These are phyloP conservation scores for Mortierella sp. DNA, from an alignment of 371 early-diverging fungal genomes.

Conservation along the genomic window DNA sequence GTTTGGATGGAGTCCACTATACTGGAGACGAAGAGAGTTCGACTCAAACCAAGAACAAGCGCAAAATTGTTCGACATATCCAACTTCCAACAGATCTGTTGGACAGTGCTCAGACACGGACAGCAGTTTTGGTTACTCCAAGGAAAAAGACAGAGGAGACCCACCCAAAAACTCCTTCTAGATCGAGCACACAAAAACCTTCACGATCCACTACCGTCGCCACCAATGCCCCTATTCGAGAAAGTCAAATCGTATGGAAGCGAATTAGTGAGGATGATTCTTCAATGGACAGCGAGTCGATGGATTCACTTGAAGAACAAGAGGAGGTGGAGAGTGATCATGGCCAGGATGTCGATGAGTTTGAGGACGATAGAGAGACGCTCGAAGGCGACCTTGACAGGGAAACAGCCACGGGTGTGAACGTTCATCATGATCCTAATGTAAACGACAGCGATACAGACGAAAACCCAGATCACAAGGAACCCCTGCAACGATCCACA, in stretches of 20 bases:
- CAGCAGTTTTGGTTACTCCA: background rate
- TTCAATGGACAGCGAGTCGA: too few species aligned
- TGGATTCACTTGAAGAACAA: too few species aligned
- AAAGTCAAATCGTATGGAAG: too few species aligned
- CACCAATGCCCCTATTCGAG: too few species aligned
- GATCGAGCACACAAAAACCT: too few species aligned
- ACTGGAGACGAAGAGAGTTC: too few species aligned
- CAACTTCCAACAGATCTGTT: conserved; percentile 32
- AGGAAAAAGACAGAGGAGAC: background rate
- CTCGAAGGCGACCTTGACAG: background rate
- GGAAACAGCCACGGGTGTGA: background rate
- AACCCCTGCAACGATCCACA: background rate
- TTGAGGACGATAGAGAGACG: background rate
- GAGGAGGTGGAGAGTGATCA: background rate
- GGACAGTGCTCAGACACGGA: conserved; percentile 14
- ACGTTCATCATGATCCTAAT: background rate
- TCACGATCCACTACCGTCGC: too few species aligned
- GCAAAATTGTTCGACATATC: conserved; percentile 39
- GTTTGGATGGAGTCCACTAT: too few species aligned
- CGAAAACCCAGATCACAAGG: background rate
- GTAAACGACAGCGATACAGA: background rate
- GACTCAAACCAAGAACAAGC: conserved; percentile 1
- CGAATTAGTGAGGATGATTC: too few species aligned
- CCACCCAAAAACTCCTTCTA: too few species aligned
- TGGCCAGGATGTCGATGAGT: background rate